A percentile compares a stretch with the other conserved stretches of the same genome.
Conservation (phyloP, 768 basidiomycete species). For the Panaeolus cyanescens region DNA sequence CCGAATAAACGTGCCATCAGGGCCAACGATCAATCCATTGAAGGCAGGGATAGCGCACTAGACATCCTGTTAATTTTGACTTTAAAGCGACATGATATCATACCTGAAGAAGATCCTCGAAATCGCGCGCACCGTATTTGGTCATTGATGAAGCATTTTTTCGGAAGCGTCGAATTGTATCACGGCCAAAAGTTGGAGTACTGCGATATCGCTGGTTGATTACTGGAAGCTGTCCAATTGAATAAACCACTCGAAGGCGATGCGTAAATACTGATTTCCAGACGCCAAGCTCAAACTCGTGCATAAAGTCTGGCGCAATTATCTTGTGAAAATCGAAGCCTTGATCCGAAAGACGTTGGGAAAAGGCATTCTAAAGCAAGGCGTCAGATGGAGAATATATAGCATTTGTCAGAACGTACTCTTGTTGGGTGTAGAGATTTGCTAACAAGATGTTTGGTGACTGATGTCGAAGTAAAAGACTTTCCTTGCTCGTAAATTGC, state of each 20-base stretch:
- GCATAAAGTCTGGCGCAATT: conserved; percentile 34
- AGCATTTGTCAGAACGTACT: not conserved
- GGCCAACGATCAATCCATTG: conserved; percentile 8
- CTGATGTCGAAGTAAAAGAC: not conserved
- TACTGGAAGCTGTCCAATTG: conserved; percentile 9
- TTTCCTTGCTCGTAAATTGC: not conserved
- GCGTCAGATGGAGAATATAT: not conserved
- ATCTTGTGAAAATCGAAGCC: conserved; percentile 28
- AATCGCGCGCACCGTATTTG: conserved; percentile 32
- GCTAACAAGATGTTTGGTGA: not conserved
- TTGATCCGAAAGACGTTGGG: conserved; percentile 9
- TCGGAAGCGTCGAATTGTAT: conserved; percentile 29
- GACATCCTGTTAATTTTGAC: not conserved
- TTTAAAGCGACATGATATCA: not conserved
- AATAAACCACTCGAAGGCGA: conserved; percentile 31
- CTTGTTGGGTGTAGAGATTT: not conserved
- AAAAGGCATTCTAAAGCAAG: conserved; percentile 24
- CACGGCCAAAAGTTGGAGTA: conserved; percentile 23
- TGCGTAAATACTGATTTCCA: conserved; percentile 37
- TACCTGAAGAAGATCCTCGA: conserved; percentile 39
- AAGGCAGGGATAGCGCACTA: conserved; percentile 17
- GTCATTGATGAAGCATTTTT: conserved; percentile 28
- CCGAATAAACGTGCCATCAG: conserved; percentile 14
- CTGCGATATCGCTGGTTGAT: conserved; percentile 4
- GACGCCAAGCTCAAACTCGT: conserved; percentile 37